Evolutionary conservation across 306 rosid genomes (phyloP), one percentile per base, ranked within the genome.

Genomic region (Cicer yamashitae): DNA sequence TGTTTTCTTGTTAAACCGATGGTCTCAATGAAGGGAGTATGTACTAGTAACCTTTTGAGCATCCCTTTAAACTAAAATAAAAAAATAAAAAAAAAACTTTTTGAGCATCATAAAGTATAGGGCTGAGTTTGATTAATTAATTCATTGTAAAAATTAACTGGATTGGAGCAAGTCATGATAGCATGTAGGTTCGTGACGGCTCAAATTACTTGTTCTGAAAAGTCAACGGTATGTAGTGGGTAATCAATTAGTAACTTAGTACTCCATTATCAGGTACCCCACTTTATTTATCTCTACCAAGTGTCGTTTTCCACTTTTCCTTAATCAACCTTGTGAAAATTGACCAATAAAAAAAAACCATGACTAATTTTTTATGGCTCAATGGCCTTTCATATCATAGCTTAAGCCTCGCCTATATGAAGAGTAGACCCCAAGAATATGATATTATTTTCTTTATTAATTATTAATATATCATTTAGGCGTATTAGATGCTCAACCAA

Each of bases 401-500:
- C 64, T 48, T 48, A 65, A 71, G 45, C 20, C 44, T 44, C 6
- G 6, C 0, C 22, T 34, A 60, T 6, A 59, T 59, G 40, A 60
- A 60, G 44, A 54, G 78, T 65, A 67, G 68, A 74, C 60, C 17
- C 65, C 54, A 74, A 14, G 30, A 7, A 38, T 64, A 15, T 51
- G 40, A 30, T 25, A 34, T 50, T 59, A 69, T 59, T 77, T 34
- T 39, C 22, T 78, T 11, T 11, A 10, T 66, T 18, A 34, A 46
- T 52, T 50, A 15, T 13, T 18, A 48, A 13, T 10, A 50, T 50
- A 50, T 76, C 39, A 53, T 63, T 70, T 34, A 20, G 18, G 70
- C 15, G 74, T 70, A 52, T 69, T 44, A 75, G 80, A 81, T 75
- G 84, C 84, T 74, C 72, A 67, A 59, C 47, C 65, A 78, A 78